These are phyloP conservation scores for Fistulinella prunicolor DNA, from an alignment of 768 basidiomycete species.

Conservation along the genomic window DNA sequence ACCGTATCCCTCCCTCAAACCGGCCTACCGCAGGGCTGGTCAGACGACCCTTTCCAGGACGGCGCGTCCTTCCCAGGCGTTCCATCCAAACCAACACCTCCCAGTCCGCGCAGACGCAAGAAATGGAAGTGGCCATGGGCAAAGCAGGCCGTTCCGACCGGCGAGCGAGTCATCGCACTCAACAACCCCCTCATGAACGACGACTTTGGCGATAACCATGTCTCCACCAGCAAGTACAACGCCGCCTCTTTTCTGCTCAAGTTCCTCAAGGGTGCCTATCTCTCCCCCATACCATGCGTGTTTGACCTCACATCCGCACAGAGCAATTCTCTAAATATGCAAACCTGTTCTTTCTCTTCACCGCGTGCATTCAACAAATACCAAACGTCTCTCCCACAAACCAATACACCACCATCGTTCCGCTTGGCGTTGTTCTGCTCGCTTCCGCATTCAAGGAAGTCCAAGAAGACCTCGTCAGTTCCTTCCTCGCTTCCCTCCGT, in stretches of 20 bases:
- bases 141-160: slow-evolving; percentile 59
- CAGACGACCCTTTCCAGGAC: slow-evolving; percentile 52
- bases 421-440: slow-evolving; percentile 82
- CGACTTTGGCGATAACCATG: slow-evolving; percentile 75
- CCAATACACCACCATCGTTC: slow-evolving; percentile 89
- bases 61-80: slow-evolving; percentile 39
- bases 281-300: background rate
- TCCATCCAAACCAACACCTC: slow-evolving; percentile 15
- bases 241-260: slow-evolving; percentile 83
- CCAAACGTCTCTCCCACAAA: slow-evolving; percentile 97
- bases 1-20: slow-evolving; percentile 38
- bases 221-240: slow-evolving; percentile 96
- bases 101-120: slow-evolving; percentile 20
- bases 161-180: slow-evolving; percentile 79
- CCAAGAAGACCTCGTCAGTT: slow-evolving; percentile 77
- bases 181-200: slow-evolving; percentile 69
- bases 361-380: slow-evolving; percentile 95
- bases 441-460: slow-evolving; percentile 95
- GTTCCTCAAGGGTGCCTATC: slow-evolving; percentile 73
- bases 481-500: background rate
- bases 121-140: slow-evolving; percentile 85
- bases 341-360: slow-evolving; percentile 98
- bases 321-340: slow-evolving; percentile 99
- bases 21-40: slow-evolving; percentile 68
- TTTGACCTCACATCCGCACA: slow-evolving; percentile 29